phyloP scores from a whole-genome alignment of 2,329 filamentous ascomycete species.

The Penicillium sp. region DNA sequence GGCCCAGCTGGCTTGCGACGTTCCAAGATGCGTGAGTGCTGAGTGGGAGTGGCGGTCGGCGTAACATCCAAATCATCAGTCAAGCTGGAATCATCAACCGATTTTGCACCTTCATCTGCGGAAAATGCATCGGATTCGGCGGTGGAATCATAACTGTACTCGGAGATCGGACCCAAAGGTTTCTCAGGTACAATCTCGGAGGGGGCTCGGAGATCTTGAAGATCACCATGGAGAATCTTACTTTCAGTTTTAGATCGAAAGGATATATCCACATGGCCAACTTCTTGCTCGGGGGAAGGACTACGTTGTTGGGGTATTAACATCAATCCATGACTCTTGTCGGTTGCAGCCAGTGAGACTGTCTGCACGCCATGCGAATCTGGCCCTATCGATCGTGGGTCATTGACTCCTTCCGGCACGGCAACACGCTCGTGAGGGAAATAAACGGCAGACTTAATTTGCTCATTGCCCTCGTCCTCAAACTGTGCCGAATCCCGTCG shows the following conservation, averaged over 20 bases:
- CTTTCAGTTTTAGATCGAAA: conserved; percentile 61
- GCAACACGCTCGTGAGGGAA: conserved; percentile 60
- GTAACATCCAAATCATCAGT: conserved; percentile 55
- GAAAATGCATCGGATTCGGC: conserved; percentile 48
- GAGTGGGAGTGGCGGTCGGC: conserved; percentile 47
- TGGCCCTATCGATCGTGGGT: conserved; percentile 21
- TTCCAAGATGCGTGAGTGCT: conserved; percentile 25
- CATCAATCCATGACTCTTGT: conserved; percentile 28
- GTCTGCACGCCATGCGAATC: conserved; percentile 22
- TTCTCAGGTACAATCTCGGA: conserved; percentile 41
- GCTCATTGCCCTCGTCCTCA: conserved; percentile 61
- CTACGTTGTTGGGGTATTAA: conserved; percentile 30
- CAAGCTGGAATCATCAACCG: conserved; percentile 54
- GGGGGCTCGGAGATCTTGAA: conserved; percentile 43
- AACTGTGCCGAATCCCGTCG: conserved; percentile 29
- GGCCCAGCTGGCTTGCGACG: conserved; percentile 49
- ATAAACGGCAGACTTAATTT: conserved; percentile 65
- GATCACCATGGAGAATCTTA: conserved; percentile 61
- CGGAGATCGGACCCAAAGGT: conserved; percentile 36
- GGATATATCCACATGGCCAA: conserved; percentile 61
- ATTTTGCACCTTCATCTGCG: conserved; percentile 43
- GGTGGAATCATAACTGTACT: conserved; percentile 40
- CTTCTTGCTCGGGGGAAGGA: conserved; percentile 28
- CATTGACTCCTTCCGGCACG: conserved; percentile 31
- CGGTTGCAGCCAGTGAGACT: conserved; percentile 26